Evolutionary conservation across 495 filamentous ascomycete species (phyloP), one percentile per base, ranked within the genome.

Genomic region (Penicillium coprophilum): DNA sequence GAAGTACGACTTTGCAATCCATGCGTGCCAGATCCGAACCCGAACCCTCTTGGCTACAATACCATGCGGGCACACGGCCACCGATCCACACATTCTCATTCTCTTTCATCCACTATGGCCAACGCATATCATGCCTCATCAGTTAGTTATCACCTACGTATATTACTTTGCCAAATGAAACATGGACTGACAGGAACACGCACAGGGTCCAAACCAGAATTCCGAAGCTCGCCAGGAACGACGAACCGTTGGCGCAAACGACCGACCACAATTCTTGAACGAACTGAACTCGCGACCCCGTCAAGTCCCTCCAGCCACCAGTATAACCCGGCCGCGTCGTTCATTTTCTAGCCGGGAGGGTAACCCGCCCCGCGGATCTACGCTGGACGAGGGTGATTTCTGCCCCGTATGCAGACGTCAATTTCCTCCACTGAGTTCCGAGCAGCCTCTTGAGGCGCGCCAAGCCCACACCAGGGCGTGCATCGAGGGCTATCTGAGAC

Each of bases 1-100:
- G 85, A 90, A 72, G 92, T 97, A 38, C 82, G 92, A 48, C 85
- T 97, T 11, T 97, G 92, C 78, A 96, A 97, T 65, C 92, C 92
- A 1, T 97, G 92, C 65, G 92, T 96, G 20, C 92, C 91, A 24
- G 92, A 96, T 71, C 92, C 92, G 3, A 95, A 94, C 60, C 88
- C 81, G 15, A 81, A 85, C 30, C 91, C 89, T 8, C 61, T 66
- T 28, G 64, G 64, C 12, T 77, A 70, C 48, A 49, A 53, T 13
- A 46, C 65, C 36, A 44, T 70, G 27, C 68, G 69, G 27, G 40
- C 62, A 21, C 50, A 57, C 28, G 67, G 63, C 30, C 68, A 70
- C 27, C 52, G 66, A 31, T 50, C 63, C 6, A 62, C 61, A 0
- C 58, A 69, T 28, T 68, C 65, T 0, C 58, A 69, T 28, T 68